Percentiles rank a stretch among this genome's conserved stretches.
These are phyloP conservation scores for Neurospora crassa DNA, from an alignment of 2,329 filamentous ascomycete species.

Conservation along the genomic window DNA sequence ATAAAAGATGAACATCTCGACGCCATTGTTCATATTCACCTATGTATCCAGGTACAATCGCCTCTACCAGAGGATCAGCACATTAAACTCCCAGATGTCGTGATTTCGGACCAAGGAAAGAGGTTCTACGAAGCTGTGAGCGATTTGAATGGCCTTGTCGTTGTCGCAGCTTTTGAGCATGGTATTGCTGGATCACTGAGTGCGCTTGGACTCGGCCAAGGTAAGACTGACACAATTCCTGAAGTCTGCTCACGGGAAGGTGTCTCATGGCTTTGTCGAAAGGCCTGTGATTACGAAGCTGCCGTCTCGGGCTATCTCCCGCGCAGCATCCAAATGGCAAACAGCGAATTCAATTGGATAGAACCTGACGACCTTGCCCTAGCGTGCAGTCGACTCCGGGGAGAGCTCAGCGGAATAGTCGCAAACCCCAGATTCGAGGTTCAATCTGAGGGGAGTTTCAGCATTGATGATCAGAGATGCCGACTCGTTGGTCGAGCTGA, in stretches of 20 bases:
- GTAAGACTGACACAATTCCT: neutral
- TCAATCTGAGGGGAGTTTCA: neutral
- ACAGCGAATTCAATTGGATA: conserved; percentile 2
- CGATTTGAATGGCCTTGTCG: conserved; percentile 4
- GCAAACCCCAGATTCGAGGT: conserved; percentile 2
- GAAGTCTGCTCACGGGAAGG: conserved; percentile 1
- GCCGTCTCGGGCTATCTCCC: conserved; percentile 1
- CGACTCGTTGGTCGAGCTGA: conserved; percentile 1
- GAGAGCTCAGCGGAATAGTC: conserved; percentile 1
- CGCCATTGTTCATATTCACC: conserved; percentile 1
- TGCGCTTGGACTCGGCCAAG: neutral
- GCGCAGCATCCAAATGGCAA: neutral
- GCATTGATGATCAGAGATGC: conserved; percentile 1
- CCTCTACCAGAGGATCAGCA: conserved; percentile 3
- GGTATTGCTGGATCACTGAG: conserved; percentile 1
- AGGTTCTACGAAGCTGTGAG: conserved; percentile 3
- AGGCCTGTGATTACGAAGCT: conserved; percentile 1
- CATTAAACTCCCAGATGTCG: conserved; percentile 2
- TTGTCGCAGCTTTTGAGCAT: conserved; percentile 1
- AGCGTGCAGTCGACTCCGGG: conserved; percentile 2
- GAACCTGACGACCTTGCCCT: conserved; percentile 3
- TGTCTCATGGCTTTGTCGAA: conserved; percentile 3
- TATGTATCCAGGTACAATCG: conserved; percentile 1
- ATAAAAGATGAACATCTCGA: conserved; percentile 1
- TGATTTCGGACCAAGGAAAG: conserved; percentile 3